phyloP scores from a whole-genome alignment of 345 rosid species.

The Eucalyptus cloeziana region DNA sequence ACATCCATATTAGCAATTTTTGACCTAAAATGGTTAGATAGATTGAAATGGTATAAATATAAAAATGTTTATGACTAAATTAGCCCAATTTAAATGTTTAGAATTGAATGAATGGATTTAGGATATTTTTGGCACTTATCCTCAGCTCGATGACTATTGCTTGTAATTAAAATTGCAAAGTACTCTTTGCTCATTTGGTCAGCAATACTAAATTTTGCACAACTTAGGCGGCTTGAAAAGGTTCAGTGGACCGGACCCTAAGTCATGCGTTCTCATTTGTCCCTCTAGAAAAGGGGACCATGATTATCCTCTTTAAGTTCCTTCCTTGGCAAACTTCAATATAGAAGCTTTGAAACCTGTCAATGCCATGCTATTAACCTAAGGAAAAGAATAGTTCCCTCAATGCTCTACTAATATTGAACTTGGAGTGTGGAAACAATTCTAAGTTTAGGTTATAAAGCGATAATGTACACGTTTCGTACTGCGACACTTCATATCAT shows the following conservation, averaged over 20 bases:
- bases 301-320: background rate
- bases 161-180: background rate
- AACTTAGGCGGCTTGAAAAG: background rate
- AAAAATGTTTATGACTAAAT: background rate
- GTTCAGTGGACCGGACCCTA: background rate
- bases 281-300: background rate
- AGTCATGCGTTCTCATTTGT: background rate
- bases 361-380: background rate
- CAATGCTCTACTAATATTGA: background rate
- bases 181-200: background rate
- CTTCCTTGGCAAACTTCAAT: background rate
- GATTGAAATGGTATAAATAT: fast-evolving
- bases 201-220: background rate
- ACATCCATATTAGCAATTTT: background rate
- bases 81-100: background rate
- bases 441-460: background rate
- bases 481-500: background rate
- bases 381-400: background rate
- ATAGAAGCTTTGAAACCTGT: background rate
- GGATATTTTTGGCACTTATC: background rate
- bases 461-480: background rate
- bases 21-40: fast-evolving
- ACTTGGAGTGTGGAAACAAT: background rate
- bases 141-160: background rate
- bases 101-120: fast-evolving